A percentile compares a stretch with the other conserved stretches of the same genome.
Evolutionary conservation across 306 rosid species (phyloP).

Genomic region (Alnus glutinosa): DNA sequence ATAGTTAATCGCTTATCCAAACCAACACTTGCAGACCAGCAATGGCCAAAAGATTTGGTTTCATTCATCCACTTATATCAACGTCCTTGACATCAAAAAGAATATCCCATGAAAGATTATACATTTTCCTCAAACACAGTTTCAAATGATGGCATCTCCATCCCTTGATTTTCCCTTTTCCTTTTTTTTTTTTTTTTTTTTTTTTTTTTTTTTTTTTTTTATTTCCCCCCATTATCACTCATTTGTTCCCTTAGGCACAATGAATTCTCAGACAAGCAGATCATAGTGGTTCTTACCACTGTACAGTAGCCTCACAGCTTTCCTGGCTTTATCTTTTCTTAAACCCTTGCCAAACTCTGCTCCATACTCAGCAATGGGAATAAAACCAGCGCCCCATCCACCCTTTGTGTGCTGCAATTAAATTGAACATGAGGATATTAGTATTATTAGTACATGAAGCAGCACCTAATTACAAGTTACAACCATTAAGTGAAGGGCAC

Average conservation of each 20-base stretch:
- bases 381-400: constrained; percentile 73
- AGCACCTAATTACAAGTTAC: constrained; percentile 5
- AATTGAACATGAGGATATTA: constrained; percentile 20
- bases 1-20: too few species aligned
- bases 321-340: constrained; percentile 45
- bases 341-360: constrained; percentile 63
- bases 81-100: not conserved
- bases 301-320: constrained; percentile 73
- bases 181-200: not conserved
- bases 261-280: constrained; percentile 61
- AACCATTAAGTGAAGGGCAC: too few species aligned
- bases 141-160: too few species aligned
- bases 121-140: not conserved
- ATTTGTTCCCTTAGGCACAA: not conserved
- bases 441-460: constrained; percentile 8
- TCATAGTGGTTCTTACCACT: constrained; percentile 93
- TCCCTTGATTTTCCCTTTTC: not conserved
- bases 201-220: not conserved
- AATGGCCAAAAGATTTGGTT: not conserved
- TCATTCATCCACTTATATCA: not conserved
- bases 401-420: constrained; percentile 69
- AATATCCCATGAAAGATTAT: not conserved
- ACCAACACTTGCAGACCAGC: too few species aligned
- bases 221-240: not conserved
- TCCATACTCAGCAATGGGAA: constrained; percentile 92